Base-by-base conservation (phyloP, 805 yeast species). In the Cyberlindnera japonica region DNA sequence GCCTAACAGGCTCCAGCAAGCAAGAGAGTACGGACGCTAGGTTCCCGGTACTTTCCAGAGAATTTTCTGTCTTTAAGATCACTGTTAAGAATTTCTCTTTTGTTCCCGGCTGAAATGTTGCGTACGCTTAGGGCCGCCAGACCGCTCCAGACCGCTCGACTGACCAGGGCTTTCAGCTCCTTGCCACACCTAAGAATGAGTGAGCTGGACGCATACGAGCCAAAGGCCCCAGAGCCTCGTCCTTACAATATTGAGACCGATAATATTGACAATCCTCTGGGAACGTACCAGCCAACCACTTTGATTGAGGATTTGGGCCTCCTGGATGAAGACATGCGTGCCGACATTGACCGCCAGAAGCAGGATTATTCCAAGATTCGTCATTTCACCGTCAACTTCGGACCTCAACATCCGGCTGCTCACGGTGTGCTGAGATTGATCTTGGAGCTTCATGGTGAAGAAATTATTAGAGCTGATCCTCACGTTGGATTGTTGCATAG, bases 321-420 rank as follows among this genome's bases (percentile, higher is more conserved):
- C 39, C 63, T 65, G 45, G 73, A 75, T 45, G 65, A 71, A 23
- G 64, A 59, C 40, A 47, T 50, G 43, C 47, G 48, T 19, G 49
- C 39, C 18, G 53, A 55, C 43, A 65, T 65, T 50, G 41, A 31
- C 23, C 41, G 47, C 9, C 28, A 32, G 16, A 45, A 38, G 14
- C 44, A 44, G 35, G 55, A 54, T 31, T 43, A 48, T 28, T 43
- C 57, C 29, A 73, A 84, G 62, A 80, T 86, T 58, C 79, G 95
- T 63, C 95, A 85, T 61, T 87, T 86, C 70, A 86, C 95, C 36
- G 80, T 87, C 61, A 87, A 87, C 67, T 86, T 86, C 61, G 95
- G 95, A 26, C 95, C 95, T 35, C 95, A 86, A 68, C 95, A 86
- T 69, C 95, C 95, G 18, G 95, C 95, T 47, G 95, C 95, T 21